A percentile compares a stretch with the other conserved stretches of the same genome.
phyloP scores from a whole-genome alignment of 2,329 filamentous ascomycete species.

The Cladosporium sphaerospermum region DNA sequence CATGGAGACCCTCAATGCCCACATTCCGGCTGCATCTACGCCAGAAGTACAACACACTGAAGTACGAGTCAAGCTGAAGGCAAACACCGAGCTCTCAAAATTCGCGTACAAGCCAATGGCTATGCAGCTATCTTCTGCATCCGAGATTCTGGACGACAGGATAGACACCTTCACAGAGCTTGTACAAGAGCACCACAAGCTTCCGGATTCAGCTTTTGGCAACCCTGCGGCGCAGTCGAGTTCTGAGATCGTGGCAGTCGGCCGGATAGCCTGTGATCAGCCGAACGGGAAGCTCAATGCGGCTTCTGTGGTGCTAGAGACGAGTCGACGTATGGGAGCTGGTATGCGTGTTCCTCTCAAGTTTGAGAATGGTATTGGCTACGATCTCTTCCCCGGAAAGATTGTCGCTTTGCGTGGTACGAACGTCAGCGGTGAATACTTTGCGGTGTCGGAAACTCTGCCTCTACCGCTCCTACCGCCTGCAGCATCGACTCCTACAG shows the following conservation, averaged over 20 bases:
- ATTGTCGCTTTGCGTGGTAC: constrained; percentile 81
- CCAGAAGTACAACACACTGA: constrained; percentile 56
- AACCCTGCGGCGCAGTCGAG: constrained; percentile 81
- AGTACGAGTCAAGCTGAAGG: constrained; percentile 74
- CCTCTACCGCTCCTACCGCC: constrained; percentile 66
- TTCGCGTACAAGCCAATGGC: constrained; percentile 86
- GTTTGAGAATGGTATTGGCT: constrained; percentile 58
- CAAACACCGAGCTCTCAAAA: constrained; percentile 84
- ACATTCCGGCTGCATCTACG: constrained; percentile 53
- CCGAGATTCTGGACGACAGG: constrained; percentile 87
- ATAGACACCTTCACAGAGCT: constrained; percentile 83
- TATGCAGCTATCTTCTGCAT: constrained; percentile 89
- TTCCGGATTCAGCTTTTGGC: constrained; percentile 77
- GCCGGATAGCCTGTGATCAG: constrained; percentile 83
- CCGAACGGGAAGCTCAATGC: constrained; percentile 80
- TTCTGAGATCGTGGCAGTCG: constrained; percentile 80
- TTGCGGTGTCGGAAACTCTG: constrained; percentile 71
- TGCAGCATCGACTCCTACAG: constrained; percentile 62
- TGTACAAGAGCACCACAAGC: constrained; percentile 64
- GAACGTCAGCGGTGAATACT: constrained; percentile 79
- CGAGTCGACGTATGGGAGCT: constrained; percentile 74
- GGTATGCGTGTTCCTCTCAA: constrained; percentile 77
- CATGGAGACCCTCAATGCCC: constrained; percentile 74
- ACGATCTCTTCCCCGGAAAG: constrained; percentile 89
- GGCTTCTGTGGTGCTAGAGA: constrained; percentile 81